Conservation (phyloP, 2,329 filamentous ascomycete genomes). For the Phoma sp. region DNA sequence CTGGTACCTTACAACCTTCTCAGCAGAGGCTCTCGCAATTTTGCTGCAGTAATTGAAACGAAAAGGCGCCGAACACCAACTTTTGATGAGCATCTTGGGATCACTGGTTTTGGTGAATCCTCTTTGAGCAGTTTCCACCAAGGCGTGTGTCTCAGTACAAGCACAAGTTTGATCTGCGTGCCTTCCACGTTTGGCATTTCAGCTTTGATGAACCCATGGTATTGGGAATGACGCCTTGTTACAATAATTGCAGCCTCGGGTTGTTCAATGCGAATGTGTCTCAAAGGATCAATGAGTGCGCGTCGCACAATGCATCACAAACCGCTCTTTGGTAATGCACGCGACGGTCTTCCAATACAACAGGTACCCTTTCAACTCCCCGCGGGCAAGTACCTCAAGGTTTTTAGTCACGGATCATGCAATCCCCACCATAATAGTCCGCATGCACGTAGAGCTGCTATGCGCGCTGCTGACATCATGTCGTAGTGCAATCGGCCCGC, state of each 20-base stretch:
- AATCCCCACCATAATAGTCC: not conserved
- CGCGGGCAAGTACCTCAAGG: slow-evolving; percentile 1
- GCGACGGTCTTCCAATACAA: slow-evolving; percentile 13
- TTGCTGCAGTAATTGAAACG: not conserved
- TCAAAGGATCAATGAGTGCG: slow-evolving; percentile 23
- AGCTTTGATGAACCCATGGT: slow-evolving; percentile 23
- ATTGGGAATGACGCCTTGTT: slow-evolving; percentile 20
- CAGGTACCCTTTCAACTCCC: not conserved
- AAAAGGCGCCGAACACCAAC: not conserved
- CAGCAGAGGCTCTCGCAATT: not conserved
- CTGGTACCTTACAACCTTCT: not conserved
- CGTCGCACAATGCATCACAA: slow-evolving; percentile 27
- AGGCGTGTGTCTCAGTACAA: slow-evolving; percentile 9
- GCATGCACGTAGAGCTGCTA: not conserved
- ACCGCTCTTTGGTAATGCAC: slow-evolving; percentile 24
- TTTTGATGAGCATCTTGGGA: not conserved
- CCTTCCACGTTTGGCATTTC: slow-evolving; percentile 21
- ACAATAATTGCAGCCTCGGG: slow-evolving; percentile 16
- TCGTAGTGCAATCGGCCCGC: not conserved
- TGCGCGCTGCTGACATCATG: not conserved
- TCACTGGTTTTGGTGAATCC: not conserved
- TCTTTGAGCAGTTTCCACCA: not conserved
- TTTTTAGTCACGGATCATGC: not conserved
- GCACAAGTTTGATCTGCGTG: slow-evolving; percentile 19
- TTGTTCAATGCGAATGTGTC: slow-evolving; percentile 25